Evolutionary conservation across 495 filamentous ascomycete genomes (phyloP).

Genomic region (Trichoderma asperelloides): DNA sequence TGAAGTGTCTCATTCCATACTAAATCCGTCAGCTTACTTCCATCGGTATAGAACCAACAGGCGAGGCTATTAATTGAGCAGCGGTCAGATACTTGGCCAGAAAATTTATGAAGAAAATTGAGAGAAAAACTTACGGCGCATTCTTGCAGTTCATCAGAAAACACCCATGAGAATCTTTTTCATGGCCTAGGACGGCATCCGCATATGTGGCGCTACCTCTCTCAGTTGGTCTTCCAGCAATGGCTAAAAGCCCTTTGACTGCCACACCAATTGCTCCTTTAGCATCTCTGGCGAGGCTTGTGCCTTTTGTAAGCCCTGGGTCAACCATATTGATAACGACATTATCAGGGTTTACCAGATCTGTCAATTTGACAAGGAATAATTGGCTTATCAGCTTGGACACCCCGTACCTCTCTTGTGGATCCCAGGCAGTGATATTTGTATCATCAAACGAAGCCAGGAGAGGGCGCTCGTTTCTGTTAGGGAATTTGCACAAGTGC

Average conservation of each 20-base stretch:
- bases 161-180: neutral
- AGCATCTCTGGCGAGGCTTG: neutral
- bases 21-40: neutral
- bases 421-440: neutral
- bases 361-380: neutral
- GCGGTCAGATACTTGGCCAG: neutral
- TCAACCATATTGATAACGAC: neutral
- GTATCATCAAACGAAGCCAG: neutral
- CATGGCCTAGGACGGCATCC: neutral
- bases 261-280: neutral
- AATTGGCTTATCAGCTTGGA: neutral
- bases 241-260: neutral
- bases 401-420: neutral
- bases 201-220: neutral
- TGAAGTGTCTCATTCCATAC: neutral
- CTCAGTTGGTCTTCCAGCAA: neutral
- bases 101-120: neutral
- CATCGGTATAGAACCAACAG: neutral
- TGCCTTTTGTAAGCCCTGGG: neutral
- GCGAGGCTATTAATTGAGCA: neutral
- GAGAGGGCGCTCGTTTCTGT: neutral
- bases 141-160: neutral
- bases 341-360: neutral
- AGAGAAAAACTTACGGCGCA: neutral
- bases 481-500: neutral